Percentiles rank a stretch among this genome's conserved stretches.
Conservation (phyloP, 805 yeast species). For the Metschnikowia noctiluminum region DNA sequence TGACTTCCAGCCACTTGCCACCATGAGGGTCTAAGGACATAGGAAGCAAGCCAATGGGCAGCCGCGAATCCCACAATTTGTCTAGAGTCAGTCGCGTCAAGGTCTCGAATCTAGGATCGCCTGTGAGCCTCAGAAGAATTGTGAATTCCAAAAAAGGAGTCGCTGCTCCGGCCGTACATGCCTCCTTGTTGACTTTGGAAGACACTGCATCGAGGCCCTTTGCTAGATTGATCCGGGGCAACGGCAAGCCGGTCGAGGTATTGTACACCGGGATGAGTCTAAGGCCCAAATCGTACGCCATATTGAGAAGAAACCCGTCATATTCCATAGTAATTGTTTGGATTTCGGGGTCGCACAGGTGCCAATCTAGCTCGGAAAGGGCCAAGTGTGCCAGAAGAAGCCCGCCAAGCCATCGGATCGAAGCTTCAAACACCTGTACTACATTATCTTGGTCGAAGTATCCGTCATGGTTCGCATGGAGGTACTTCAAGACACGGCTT, state of each 20-base stretch:
- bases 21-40: constrained; percentile 66
- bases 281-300: constrained; percentile 76
- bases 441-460: constrained; percentile 62
- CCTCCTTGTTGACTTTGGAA: constrained; percentile 48
- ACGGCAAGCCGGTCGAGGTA: constrained; percentile 63
- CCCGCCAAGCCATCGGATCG: constrained; percentile 82
- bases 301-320: constrained; percentile 64
- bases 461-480: constrained; percentile 35
- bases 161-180: constrained; percentile 86
- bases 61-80: constrained; percentile 66
- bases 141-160: constrained; percentile 81
- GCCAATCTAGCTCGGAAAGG: constrained; percentile 26
- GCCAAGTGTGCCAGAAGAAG: constrained; percentile 70
- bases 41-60: constrained; percentile 64
- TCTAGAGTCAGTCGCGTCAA: constrained; percentile 61
- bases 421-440: constrained; percentile 85
- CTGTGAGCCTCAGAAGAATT: constrained; percentile 68
- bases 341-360: background rate
- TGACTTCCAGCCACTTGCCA: constrained; percentile 52
- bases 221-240: constrained; percentile 71
- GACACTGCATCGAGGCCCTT: constrained; percentile 50
- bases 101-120: constrained; percentile 66
- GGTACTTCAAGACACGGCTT: constrained; percentile 27
- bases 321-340: constrained; percentile 36
- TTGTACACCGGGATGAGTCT: constrained; percentile 68